Conservation (phyloP, 805 yeast species). For the Kurtzmaniella cleridarum region DNA sequence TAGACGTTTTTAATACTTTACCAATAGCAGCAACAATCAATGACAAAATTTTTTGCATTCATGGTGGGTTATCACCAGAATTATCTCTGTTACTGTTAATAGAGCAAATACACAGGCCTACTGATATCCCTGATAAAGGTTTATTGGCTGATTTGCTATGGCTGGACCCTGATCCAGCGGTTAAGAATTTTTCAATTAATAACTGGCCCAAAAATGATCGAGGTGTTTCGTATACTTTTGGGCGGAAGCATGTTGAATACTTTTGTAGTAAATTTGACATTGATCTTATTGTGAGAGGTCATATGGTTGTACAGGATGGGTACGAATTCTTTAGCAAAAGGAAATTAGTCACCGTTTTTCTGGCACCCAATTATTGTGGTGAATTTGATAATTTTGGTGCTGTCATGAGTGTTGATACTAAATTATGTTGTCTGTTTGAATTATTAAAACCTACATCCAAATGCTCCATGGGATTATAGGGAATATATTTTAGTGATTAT, state of each 20-base stretch:
- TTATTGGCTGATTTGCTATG: constrained; percentile 72
- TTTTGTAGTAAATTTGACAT: constrained; percentile 63
- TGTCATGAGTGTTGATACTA: constrained; percentile 66
- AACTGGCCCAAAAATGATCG: constrained; percentile 82
- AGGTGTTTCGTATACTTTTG: constrained; percentile 77
- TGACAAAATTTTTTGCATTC: constrained; percentile 54
- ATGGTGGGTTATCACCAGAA: constrained; percentile 75
- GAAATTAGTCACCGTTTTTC: constrained; percentile 70
- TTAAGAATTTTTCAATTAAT: constrained; percentile 24
- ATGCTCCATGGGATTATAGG: constrained; percentile 1
- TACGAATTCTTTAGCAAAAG: constrained; percentile 75
- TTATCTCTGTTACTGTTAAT: constrained; percentile 61
- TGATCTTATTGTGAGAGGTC: constrained; percentile 77
- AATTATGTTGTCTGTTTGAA: constrained; percentile 66
- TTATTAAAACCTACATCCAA: constrained; percentile 47
- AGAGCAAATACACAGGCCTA: constrained; percentile 68
- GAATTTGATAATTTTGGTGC: constrained; percentile 80
- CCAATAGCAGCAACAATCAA: constrained; percentile 61
- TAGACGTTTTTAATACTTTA: constrained; percentile 53
- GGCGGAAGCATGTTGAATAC: constrained; percentile 64
- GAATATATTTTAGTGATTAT: too few relatives aligned
- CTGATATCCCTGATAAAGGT: constrained; percentile 80
- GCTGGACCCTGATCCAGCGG: constrained; percentile 69
- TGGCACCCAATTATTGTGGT: constrained; percentile 83
- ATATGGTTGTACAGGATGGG: constrained; percentile 88